phyloP scores from a whole-genome alignment of 1,284 basidiomycete species.

The Entoloma clypeatum region DNA sequence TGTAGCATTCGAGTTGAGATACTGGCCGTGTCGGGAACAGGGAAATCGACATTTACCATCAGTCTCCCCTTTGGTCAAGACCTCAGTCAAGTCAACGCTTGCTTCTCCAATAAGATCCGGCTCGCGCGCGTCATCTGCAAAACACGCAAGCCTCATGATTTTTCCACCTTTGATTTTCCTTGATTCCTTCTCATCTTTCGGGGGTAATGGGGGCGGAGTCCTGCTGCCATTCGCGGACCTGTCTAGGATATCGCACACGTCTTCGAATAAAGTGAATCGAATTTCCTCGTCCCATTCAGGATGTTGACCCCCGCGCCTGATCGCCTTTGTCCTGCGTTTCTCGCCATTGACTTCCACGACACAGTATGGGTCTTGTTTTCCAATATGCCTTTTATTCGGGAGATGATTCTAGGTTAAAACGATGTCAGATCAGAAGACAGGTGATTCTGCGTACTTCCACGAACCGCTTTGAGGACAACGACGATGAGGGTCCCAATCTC shows the following conservation, averaged over 20 bases:
- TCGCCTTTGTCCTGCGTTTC: conserved; percentile 82
- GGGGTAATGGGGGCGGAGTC: conserved; percentile 60
- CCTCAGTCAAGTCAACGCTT: conserved; percentile 85
- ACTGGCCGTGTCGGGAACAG: conserved; percentile 3
- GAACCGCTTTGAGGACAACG: conserved; percentile 95
- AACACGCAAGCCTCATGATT: conserved; percentile 81
- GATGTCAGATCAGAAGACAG: conserved; percentile 11
- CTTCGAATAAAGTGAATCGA: conserved; percentile 88
- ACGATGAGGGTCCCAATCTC: conserved; percentile 93
- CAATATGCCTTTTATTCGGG: conserved; percentile 91
- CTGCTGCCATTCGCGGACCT: conserved; percentile 46
- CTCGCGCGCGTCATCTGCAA: conserved; percentile 92
- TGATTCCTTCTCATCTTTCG: conserved; percentile 42
- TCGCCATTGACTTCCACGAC: conserved; percentile 75
- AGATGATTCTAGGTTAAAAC: conserved; percentile 71
- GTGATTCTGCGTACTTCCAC: conserved; percentile 37
- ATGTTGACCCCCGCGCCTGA: conserved; percentile 96
- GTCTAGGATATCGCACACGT: conserved; percentile 62
- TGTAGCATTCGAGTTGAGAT: conserved; percentile 30
- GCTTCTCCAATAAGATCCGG: conserved; percentile 95
- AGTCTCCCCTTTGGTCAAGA: conserved; percentile 91
- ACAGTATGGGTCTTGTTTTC: conserved; percentile 98
- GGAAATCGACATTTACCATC: conserved; percentile 65
- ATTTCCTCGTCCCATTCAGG: conserved; percentile 99
- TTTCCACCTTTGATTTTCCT: conserved; percentile 72